Conservation (phyloP, 2,329 filamentous ascomycete genomes). For the Stachybotrys echinatus region DNA sequence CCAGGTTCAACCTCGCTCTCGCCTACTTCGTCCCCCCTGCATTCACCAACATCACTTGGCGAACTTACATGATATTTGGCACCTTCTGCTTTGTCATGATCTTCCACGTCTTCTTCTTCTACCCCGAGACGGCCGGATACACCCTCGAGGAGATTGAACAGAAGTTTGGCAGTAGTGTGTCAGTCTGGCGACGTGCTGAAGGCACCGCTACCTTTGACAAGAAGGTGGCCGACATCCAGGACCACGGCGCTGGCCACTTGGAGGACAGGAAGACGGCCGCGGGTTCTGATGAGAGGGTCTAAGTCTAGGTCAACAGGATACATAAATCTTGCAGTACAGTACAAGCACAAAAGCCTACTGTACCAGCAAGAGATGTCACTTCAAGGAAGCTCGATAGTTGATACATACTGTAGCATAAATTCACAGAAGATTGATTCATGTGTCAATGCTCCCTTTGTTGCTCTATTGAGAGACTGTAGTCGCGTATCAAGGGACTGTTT, state of each 20-base stretch:
- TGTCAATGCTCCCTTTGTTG: no score
- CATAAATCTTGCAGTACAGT: no score
- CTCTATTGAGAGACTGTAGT: no score
- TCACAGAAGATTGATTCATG: no score
- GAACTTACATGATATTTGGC: slow-evolving; percentile 40
- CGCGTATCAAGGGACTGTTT: no score
- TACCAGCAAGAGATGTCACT: no score
- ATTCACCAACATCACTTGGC: slow-evolving; percentile 39
- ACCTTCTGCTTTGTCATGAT: slow-evolving; percentile 37
- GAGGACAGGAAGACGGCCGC: not conserved
- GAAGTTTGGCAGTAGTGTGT: not conserved
- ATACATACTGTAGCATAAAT: no score
- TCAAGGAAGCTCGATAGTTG: no score
- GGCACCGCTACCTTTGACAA: not conserved
- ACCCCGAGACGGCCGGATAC: slow-evolving; percentile 47
- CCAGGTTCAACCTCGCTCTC: slow-evolving; percentile 31
- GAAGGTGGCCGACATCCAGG: not conserved
- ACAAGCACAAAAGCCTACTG: no score
- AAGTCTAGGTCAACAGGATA: no score
- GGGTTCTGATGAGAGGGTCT: not conserved
- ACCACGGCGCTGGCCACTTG: not conserved
- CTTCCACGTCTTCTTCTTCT: slow-evolving; percentile 43
- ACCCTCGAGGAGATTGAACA: slow-evolving; percentile 1
- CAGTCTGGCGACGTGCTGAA: not conserved
- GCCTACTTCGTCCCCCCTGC: slow-evolving; percentile 32